A percentile compares a stretch with the other conserved stretches of the same genome.
phyloP scores from a whole-genome alignment of 1,284 basidiomycete species.

The Pholiota adiposa region DNA sequence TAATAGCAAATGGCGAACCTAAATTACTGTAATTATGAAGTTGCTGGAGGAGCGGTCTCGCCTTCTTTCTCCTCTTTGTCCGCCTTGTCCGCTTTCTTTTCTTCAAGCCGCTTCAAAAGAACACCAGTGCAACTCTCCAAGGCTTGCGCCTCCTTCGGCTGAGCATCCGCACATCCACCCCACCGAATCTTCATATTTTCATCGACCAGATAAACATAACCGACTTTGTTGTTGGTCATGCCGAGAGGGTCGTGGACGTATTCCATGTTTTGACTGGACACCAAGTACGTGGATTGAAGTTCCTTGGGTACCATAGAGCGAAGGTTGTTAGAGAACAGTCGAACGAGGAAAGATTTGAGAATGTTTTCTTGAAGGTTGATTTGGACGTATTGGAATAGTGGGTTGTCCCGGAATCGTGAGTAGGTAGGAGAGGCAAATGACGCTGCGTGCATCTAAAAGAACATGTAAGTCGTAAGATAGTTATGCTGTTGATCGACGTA shows the following conservation, averaged over 20 bases:
- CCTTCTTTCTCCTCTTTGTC: too few species aligned
- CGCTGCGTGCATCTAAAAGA: slow-evolving; percentile 75
- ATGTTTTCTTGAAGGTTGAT: slow-evolving; percentile 86
- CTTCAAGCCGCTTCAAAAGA: slow-evolving; percentile 62
- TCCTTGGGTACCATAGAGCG: slow-evolving; percentile 66
- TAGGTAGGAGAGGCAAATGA: slow-evolving; percentile 75
- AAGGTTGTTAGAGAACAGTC: slow-evolving; percentile 79
- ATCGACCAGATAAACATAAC: slow-evolving; percentile 93
- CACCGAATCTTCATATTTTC: slow-evolving; percentile 86
- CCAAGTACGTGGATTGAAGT: slow-evolving; percentile 79
- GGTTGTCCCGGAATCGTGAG: slow-evolving; percentile 61
- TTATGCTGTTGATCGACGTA: slow-evolving; percentile 34
- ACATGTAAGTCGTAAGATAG: slow-evolving; percentile 9
- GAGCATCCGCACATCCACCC: slow-evolving; percentile 91
- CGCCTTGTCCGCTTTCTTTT: slow-evolving; percentile 21
- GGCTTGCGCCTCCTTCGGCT: slow-evolving; percentile 70
- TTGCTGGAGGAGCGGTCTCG: not conserved
- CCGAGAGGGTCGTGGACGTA: slow-evolving; percentile 82
- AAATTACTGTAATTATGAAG: not conserved
- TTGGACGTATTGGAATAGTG: slow-evolving; percentile 83
- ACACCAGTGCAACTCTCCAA: slow-evolving; percentile 79
- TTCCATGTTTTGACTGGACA: slow-evolving; percentile 83
- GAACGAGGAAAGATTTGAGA: slow-evolving; percentile 88
- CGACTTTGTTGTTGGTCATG: slow-evolving; percentile 90
- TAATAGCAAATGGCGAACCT: not conserved